These are phyloP conservation scores for Hymenochaete sp. DNA, from an alignment of 1,284 basidiomycete genomes.

Conservation along the genomic window DNA sequence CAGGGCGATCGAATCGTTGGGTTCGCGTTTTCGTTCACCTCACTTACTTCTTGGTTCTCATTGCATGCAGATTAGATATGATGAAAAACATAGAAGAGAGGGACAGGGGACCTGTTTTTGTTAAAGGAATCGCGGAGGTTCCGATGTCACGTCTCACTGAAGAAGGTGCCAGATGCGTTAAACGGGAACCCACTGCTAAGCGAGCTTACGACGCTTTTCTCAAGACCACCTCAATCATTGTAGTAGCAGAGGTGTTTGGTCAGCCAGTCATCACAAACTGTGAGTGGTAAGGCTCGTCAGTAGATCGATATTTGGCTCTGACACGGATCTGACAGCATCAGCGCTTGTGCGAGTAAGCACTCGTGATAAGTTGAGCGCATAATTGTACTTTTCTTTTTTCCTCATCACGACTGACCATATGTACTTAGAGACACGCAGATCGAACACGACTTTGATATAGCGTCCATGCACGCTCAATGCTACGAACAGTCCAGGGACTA, in stretches of 20 bases:
- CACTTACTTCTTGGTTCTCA: neutral
- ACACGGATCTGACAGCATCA: neutral
- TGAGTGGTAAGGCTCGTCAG: neutral
- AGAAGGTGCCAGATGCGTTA: neutral
- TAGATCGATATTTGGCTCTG: neutral
- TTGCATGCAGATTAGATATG: slow-evolving; percentile 5
- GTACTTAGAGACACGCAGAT: neutral
- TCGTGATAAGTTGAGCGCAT: slow-evolving; percentile 1
- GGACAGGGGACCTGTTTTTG: slow-evolving; percentile 3
- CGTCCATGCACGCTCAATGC: slow-evolving; percentile 2
- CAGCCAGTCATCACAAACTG: slow-evolving; percentile 2
- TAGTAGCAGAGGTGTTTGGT: slow-evolving; percentile 2
- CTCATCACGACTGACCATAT: neutral
- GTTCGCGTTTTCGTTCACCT: neutral
- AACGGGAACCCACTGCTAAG: neutral
- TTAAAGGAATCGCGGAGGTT: slow-evolving; percentile 10
- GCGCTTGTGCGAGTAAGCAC: neutral
- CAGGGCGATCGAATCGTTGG: slow-evolving; percentile 5
- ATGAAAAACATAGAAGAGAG: slow-evolving; percentile 3
- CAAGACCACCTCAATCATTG: neutral
- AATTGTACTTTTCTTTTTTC: neutral
- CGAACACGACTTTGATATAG: slow-evolving; percentile 3
- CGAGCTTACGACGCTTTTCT: slow-evolving; percentile 1
- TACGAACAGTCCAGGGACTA: slow-evolving; percentile 11
- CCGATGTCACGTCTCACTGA: slow-evolving; percentile 6